A percentile compares a stretch with the other conserved stretches of the same genome.
These are phyloP conservation scores for Aspergillus sp. DNA, from an alignment of 2,329 filamentous ascomycete genomes.

Conservation along the genomic window DNA sequence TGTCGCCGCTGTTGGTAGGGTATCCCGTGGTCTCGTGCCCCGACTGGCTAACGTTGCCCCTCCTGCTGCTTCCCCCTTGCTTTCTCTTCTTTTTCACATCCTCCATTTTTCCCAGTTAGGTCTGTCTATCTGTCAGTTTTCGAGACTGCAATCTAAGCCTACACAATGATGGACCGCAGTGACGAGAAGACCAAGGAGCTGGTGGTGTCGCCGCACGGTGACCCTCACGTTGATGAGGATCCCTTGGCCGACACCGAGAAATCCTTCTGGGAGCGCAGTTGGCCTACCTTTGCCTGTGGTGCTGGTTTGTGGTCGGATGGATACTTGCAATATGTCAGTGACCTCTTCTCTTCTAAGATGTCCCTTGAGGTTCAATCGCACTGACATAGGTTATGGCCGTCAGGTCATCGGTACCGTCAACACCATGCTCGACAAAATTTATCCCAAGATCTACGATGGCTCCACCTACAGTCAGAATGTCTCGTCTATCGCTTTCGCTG, in stretches of 20 bases:
- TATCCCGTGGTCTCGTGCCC: neutral
- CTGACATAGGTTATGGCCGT: neutral
- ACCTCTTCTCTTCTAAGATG: neutral
- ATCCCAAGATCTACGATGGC: conserved; percentile 65
- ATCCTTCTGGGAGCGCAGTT: conserved; percentile 54
- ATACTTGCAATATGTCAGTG: conserved; percentile 53
- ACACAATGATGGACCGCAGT: neutral
- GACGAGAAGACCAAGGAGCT: conserved; percentile 2
- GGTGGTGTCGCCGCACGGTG: neutral
- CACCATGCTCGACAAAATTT: conserved; percentile 71
- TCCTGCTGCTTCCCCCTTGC: neutral
- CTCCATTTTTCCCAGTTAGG: neutral
- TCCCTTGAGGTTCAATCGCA: neutral
- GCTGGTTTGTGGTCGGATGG: conserved; percentile 89
- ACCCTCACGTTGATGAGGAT: conserved; percentile 3
- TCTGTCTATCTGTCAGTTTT: neutral
- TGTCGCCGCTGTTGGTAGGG: neutral
- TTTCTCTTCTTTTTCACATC: neutral
- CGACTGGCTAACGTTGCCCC: neutral
- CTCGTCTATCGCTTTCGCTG: conserved; percentile 79
- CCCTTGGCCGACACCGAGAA: neutral
- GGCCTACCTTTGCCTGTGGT: conserved; percentile 82
- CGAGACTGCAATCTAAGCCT: neutral
- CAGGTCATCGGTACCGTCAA: conserved; percentile 83
- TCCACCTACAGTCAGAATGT: conserved; percentile 73